Evolutionary conservation across 345 rosid species (phyloP).

Genomic region (Anacardium occidentale): DNA sequence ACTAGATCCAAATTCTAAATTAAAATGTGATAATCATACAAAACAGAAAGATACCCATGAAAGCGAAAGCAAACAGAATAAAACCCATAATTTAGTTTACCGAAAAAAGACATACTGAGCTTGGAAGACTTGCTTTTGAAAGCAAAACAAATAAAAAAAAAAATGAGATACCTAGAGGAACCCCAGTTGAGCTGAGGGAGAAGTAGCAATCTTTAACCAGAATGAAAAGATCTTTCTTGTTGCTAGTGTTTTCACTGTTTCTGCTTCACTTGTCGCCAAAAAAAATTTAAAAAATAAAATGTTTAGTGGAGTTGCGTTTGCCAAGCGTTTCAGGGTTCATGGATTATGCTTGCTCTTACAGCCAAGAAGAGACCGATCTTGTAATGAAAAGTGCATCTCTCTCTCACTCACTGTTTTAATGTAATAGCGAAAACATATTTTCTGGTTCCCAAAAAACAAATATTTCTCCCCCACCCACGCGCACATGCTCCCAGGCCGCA

Average conservation of each 20-base stretch:
- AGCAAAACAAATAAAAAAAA: background rate
- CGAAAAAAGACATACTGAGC: background rate
- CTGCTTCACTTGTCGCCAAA: slow-evolving; percentile 8
- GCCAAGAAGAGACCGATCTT: slow-evolving; percentile 16
- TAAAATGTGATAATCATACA: background rate
- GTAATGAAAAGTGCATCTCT: slow-evolving; percentile 11
- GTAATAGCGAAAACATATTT: slow-evolving; percentile 7
- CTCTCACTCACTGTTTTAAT: slow-evolving; percentile 13
- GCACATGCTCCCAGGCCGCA: background rate
- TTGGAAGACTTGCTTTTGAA: background rate
- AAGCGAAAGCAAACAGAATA: background rate
- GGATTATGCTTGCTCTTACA: slow-evolving; percentile 24
- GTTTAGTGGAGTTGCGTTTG: background rate
- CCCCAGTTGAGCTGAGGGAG: background rate
- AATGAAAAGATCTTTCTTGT: background rate
- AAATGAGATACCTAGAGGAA: slow-evolving; percentile 33
- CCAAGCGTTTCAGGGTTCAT: background rate
- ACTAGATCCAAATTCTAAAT: slow-evolving; percentile 37
- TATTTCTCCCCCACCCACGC: background rate
- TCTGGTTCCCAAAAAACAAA: background rate
- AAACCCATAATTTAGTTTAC: background rate
- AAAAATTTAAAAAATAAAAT: background rate
- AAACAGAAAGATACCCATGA: background rate
- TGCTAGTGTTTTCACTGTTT: background rate
- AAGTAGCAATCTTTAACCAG: background rate